These are phyloP conservation scores for Pseudogymnoascus sp. DNA, from an alignment of 2,329 filamentous ascomycete species.

Conservation along the genomic window DNA sequence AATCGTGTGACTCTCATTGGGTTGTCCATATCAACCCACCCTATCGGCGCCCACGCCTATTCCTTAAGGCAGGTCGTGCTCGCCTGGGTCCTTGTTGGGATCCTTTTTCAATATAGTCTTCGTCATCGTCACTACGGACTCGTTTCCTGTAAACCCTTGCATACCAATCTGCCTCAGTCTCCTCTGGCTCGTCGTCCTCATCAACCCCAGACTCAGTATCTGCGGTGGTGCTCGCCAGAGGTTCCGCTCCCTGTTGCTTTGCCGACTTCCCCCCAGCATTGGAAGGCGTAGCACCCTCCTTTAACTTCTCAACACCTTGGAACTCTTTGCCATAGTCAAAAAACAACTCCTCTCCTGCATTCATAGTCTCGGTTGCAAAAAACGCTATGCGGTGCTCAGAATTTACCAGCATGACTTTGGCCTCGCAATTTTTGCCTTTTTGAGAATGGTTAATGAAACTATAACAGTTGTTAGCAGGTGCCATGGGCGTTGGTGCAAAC, in stretches of 20 bases:
- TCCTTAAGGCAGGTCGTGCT: background rate
- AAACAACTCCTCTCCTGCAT: slow-evolving; percentile 66
- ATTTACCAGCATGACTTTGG: slow-evolving; percentile 64
- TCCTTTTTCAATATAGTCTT: background rate
- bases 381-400: slow-evolving; percentile 71
- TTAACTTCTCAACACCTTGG: slow-evolving; percentile 4
- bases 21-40: background rate
- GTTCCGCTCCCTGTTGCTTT: background rate
- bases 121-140: background rate
- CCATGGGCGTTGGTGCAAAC: slow-evolving; percentile 40
- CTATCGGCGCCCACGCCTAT: background rate
- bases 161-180: background rate
- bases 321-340: slow-evolving; percentile 73
- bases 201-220: background rate
- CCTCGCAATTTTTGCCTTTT: slow-evolving; percentile 54
- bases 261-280: background rate
- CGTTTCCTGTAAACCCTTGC: background rate
- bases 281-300: background rate
- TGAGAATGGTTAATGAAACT: slow-evolving; percentile 77
- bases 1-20: background rate
- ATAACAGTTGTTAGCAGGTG: slow-evolving; percentile 67
- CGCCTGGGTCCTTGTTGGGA: background rate
- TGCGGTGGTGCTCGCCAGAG: background rate
- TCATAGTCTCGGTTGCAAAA: slow-evolving; percentile 57
- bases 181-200: background rate